These are phyloP conservation scores for Letharia lupina DNA, from an alignment of 495 filamentous ascomycete genomes.

Conservation along the genomic window DNA sequence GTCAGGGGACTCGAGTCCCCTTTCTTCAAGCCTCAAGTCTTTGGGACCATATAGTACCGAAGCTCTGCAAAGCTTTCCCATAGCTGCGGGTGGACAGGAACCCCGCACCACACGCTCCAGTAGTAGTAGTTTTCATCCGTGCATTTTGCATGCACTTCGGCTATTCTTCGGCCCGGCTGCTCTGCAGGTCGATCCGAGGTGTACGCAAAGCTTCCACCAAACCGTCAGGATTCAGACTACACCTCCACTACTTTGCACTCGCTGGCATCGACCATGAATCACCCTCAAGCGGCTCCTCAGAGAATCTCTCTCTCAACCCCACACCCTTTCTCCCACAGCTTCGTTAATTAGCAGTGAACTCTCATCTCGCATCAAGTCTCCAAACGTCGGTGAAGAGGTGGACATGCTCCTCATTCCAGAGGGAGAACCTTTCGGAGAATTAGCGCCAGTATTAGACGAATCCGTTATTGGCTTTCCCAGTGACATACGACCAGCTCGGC, in stretches of 20 bases:
- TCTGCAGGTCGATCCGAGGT: too few species aligned
- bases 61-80: conserved; percentile 28
- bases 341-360: not conserved
- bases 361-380: not conserved
- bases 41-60: conserved; percentile 63
- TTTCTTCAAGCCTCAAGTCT: conserved; percentile 51
- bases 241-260: not conserved
- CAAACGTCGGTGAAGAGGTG: not conserved
- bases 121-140: not conserved
- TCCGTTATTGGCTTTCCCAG: not conserved
- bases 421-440: not conserved
- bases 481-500: not conserved
- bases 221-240: not conserved
- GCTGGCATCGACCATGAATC: not conserved
- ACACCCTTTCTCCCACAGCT: not conserved
- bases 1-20: conserved; percentile 35
- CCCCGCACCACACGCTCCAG: not conserved
- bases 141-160: not conserved
- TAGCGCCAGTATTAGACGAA: not conserved
- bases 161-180: not conserved
- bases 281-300: not conserved
- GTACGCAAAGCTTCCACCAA: too few species aligned
- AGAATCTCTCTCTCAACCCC: not conserved
- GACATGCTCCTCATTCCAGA: not conserved
- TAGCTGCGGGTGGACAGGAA: not conserved